Evolutionary conservation across 1,284 basidiomycete species (phyloP).

Genomic region (Trichosporon sp.): DNA sequence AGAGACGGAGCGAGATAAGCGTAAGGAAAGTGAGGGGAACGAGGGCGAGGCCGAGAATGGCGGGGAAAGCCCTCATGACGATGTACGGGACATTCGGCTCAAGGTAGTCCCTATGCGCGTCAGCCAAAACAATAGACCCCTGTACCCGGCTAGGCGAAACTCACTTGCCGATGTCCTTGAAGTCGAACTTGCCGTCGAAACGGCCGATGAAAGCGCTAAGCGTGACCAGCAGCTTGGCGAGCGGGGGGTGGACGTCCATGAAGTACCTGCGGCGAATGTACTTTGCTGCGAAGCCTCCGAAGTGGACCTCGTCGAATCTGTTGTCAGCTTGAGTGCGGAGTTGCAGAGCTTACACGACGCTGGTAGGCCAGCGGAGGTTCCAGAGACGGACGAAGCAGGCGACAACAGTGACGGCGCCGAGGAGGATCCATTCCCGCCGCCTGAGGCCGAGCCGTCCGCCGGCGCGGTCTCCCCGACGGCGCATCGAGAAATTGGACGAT

Average conservation of each 20-base stretch:
- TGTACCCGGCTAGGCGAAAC: constrained; percentile 41
- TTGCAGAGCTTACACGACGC: constrained; percentile 70
- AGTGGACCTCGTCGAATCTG: constrained; percentile 95
- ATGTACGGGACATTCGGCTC: constrained; percentile 78
- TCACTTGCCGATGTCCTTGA: constrained; percentile 92
- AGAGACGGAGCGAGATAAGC: constrained; percentile 82
- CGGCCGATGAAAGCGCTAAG: constrained; percentile 81
- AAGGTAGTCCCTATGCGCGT: constrained; percentile 63
- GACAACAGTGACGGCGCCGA: constrained; percentile 47
- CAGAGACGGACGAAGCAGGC: constrained; percentile 71
- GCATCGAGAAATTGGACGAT: neutral
- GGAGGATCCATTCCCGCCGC: constrained; percentile 40
- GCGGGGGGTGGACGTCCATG: constrained; percentile 95
- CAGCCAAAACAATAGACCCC: neutral
- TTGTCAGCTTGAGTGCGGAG: neutral
- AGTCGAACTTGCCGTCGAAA: constrained; percentile 93
- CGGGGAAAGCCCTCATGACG: constrained; percentile 90
- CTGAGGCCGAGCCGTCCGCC: constrained; percentile 28
- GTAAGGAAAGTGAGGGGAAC: constrained; percentile 91
- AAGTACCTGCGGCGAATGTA: constrained; percentile 89
- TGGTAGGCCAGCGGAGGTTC: constrained; percentile 71
- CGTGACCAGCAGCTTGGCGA: constrained; percentile 93
- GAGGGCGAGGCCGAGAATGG: constrained; percentile 80
- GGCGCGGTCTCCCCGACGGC: constrained; percentile 17
- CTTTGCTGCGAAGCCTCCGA: constrained; percentile 88